Evolutionary conservation across 2,329 filamentous ascomycete species (phyloP).

Genomic region (Aspergillus transmontanensis): DNA sequence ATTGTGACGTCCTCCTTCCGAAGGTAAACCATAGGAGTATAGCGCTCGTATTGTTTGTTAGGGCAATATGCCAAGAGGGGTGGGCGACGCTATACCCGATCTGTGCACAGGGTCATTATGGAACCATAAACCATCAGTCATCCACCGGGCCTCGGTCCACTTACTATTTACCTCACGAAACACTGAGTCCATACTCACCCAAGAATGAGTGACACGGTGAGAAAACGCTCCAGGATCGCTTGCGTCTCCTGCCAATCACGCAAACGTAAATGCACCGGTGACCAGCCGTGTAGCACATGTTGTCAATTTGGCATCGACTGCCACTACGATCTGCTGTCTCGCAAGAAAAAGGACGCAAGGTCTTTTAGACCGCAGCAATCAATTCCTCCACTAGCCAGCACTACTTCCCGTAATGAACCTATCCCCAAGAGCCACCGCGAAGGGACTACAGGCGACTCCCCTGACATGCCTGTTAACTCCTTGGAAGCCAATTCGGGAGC

Average conservation of each 20-base stretch:
- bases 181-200: background rate
- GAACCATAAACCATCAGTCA: no score
- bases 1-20: no score
- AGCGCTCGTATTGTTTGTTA: background rate
- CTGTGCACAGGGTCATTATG: background rate
- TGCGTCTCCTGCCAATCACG: slow-evolving; percentile 57
- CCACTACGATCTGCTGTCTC: slow-evolving; percentile 44
- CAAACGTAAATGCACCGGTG: slow-evolving; percentile 60
- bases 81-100: background rate
- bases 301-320: slow-evolving; percentile 58
- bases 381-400: slow-evolving; percentile 2
- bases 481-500: slow-evolving; percentile 61
- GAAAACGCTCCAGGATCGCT: slow-evolving; percentile 49
- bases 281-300: slow-evolving; percentile 56
- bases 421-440: slow-evolving; percentile 14
- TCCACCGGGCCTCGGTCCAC: background rate
- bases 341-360: slow-evolving; percentile 34
- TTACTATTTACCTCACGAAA: background rate
- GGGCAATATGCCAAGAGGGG: background rate
- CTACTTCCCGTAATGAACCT: slow-evolving; percentile 2
- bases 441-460: slow-evolving; percentile 18
- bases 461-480: slow-evolving; percentile 36
- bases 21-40: no score
- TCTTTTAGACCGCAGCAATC: slow-evolving; percentile 20
- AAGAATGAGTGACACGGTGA: slow-evolving; percentile 31